Evolutionary conservation across 2,329 filamentous ascomycete genomes (phyloP).

Genomic region (Cladosporium colombiae): DNA sequence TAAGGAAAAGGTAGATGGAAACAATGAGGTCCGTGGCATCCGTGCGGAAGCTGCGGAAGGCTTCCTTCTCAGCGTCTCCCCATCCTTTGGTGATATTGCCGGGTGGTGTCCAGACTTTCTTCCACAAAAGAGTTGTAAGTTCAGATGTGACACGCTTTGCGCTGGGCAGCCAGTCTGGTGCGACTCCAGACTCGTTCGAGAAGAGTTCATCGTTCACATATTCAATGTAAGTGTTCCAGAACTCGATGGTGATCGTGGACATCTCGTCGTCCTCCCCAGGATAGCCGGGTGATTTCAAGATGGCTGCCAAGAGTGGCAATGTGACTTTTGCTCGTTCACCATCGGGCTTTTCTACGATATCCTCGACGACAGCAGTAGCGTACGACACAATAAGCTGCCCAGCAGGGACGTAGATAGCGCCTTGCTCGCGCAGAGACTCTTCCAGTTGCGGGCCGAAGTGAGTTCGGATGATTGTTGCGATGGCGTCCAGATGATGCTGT

Average conservation of each 20-base stretch:
- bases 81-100: slow-evolving; percentile 59
- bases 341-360: slow-evolving; percentile 57
- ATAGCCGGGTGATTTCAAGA: slow-evolving; percentile 66
- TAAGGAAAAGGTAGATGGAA: slow-evolving; percentile 63
- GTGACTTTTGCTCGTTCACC: slow-evolving; percentile 46
- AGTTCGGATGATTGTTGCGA: slow-evolving; percentile 62
- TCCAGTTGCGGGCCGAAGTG: slow-evolving; percentile 53
- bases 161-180: slow-evolving; percentile 57
- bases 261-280: slow-evolving; percentile 73
- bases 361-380: slow-evolving; percentile 64
- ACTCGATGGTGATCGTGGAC: slow-evolving; percentile 73
- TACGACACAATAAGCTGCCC: slow-evolving; percentile 68
- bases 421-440: slow-evolving; percentile 48
- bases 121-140: slow-evolving; percentile 39
- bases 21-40: slow-evolving; percentile 79
- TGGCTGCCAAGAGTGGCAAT: slow-evolving; percentile 40
- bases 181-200: slow-evolving; percentile 48
- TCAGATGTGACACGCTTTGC: slow-evolving; percentile 63
- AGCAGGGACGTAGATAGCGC: slow-evolving; percentile 59
- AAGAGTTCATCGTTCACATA: slow-evolving; percentile 59
- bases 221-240: slow-evolving; percentile 78
- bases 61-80: slow-evolving; percentile 68
- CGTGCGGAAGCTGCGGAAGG: slow-evolving; percentile 71
- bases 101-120: slow-evolving; percentile 56
- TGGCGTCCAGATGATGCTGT: slow-evolving; percentile 56